A percentile compares a stretch with the other conserved stretches of the same genome.
Conservation (phyloP, 2,329 filamentous ascomycete species). For the Pseudopyrenochaeta lycopersici region DNA sequence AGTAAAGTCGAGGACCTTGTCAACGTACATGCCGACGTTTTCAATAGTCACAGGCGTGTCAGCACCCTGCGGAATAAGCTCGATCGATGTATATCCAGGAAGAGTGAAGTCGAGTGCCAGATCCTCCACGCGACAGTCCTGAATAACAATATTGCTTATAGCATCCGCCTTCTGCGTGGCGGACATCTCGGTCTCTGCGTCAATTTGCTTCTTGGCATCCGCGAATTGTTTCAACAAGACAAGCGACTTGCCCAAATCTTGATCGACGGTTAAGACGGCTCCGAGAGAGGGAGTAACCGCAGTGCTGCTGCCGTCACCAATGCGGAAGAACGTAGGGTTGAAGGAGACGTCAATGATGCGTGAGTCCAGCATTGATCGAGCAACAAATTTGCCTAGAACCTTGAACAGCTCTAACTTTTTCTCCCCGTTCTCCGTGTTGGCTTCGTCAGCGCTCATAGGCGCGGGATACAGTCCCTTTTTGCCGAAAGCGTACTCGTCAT, state of each 20-base stretch:
- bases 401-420: slow-evolving; percentile 89
- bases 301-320: slow-evolving; percentile 72
- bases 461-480: slow-evolving; percentile 88
- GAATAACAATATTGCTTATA: slow-evolving; percentile 74
- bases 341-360: slow-evolving; percentile 97
- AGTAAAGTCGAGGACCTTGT: slow-evolving; percentile 90
- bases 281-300: slow-evolving; percentile 84
- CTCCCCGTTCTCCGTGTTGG: slow-evolving; percentile 79
- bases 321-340: slow-evolving; percentile 97
- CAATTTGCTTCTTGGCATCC: slow-evolving; percentile 81
- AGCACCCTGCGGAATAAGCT: slow-evolving; percentile 78
- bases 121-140: slow-evolving; percentile 83
- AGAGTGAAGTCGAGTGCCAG: slow-evolving; percentile 93
- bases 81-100: slow-evolving; percentile 85
- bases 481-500: slow-evolving; percentile 84
- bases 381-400: slow-evolving; percentile 95
- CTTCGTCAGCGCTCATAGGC: slow-evolving; percentile 83
- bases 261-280: slow-evolving; percentile 88
- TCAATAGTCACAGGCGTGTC: slow-evolving; percentile 83
- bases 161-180: slow-evolving; percentile 75
- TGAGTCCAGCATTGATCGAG: slow-evolving; percentile 97
- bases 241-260: slow-evolving; percentile 83
- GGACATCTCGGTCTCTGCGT: slow-evolving; percentile 73
- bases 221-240: slow-evolving; percentile 88
- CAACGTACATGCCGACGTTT: slow-evolving; percentile 89